Base-by-base conservation (phyloP, 108 stramenopile genomes). In the Ochromonas danica region DNA sequence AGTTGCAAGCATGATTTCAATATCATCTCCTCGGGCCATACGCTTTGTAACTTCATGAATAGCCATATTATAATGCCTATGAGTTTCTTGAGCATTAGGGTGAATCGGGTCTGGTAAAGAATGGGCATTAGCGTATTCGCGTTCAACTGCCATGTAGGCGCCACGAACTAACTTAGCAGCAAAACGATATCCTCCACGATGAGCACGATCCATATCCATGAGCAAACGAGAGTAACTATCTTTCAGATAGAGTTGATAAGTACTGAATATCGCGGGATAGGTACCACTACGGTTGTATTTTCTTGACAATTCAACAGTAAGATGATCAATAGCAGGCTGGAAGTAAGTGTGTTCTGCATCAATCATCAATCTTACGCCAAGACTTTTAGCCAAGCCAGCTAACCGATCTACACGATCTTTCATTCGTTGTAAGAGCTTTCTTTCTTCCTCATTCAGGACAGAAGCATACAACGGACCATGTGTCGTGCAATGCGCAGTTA, bases 141-240 rank as follows among this genome's bases (percentile, higher is more conserved):
- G 86, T 84, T 97, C 98, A 40, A 89, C 86, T 6, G 91, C 89
- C 94, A 97, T 95, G 90, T 99, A 99, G 0, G 98, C 98, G 39
- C 96, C 98, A 1, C 98, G 91, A 39, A 99, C 98, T 1, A 97
- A 88, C 83, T 97, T 99, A 39, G 93, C 95, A 39, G 91, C 95
- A 81, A 95, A 94, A 36, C 88, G 86, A 78, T 88, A 95, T 1
- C 70, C 78, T 62, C 82, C 84, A 28, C 93, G 85, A 38, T 92
- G 79, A 36, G 97, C 89, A 33, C 96, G 82, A 51, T 93, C 90
- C 42, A 97, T 79, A 84, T 97, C 96, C 14, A 61, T 79, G 1
- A 57, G 70, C n/a, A 99, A 70, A 31, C 92, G 86, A 41, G 87
- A 82, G 0, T 63, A 71, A 22, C 91, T 79, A 74, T 94, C 95